Percentiles rank a stretch among this genome's conserved stretches.
phyloP scores from a whole-genome alignment of 2,329 filamentous ascomycete genomes.

The Diaporthe caulivora region DNA sequence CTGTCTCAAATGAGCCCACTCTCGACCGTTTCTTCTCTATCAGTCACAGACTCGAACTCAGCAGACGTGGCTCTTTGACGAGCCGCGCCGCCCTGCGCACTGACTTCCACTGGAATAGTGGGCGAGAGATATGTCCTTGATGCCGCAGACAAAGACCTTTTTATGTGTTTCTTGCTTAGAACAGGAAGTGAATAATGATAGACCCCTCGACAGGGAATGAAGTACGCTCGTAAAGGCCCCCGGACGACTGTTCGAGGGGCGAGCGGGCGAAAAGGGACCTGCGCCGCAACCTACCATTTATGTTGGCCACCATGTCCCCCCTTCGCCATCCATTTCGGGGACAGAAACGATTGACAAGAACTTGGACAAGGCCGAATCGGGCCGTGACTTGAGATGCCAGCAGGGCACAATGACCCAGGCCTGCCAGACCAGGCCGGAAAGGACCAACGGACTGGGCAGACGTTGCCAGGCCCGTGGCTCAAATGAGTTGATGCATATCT shows the following conservation, averaged over 20 bases:
- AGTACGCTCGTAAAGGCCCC: not conserved
- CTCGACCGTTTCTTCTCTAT: slow-evolving; percentile 36
- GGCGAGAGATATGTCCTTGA: not conserved
- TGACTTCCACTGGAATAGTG: too few relatives aligned
- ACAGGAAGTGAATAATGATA: not conserved
- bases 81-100: slow-evolving; percentile 10
- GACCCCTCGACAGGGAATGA: not conserved
- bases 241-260: not conserved
- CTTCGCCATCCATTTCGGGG: not conserved
- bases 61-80: slow-evolving; percentile 18
- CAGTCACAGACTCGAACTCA: slow-evolving; percentile 15
- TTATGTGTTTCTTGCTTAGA: not conserved
- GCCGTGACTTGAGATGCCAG: slow-evolving; percentile 43
- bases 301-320: slow-evolving; percentile 25
- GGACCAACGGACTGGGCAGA: slow-evolving; percentile 2
- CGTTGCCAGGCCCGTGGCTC: slow-evolving; percentile 15
- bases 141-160: not conserved
- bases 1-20: slow-evolving; percentile 35
- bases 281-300: not conserved
- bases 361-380: slow-evolving; percentile 44
- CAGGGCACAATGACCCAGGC: slow-evolving; percentile 2
- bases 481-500: slow-evolving; percentile 43
- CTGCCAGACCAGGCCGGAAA: not conserved
- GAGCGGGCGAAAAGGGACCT: not conserved
- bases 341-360: slow-evolving; percentile 10